Evolutionary conservation across 2,329 filamentous ascomycete species (phyloP).

Genomic region (Chaetomiaceae sp.): DNA sequence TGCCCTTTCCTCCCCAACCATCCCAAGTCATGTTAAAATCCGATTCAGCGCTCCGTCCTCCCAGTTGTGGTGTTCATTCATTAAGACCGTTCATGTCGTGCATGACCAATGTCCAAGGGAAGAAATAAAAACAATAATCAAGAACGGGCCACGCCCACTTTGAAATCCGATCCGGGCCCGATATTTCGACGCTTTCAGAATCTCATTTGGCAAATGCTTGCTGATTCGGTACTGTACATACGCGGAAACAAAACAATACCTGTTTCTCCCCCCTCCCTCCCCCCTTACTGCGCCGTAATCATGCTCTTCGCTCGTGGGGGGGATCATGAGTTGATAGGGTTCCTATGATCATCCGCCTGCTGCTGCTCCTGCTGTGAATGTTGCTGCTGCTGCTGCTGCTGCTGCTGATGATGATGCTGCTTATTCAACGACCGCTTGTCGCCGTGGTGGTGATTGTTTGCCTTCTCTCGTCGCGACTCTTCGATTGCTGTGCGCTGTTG

Average conservation of each 20-base stretch:
- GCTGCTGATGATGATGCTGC: constrained; percentile 27
- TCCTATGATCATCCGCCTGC: constrained; percentile 19
- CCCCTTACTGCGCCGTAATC: not conserved
- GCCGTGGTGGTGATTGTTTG: constrained; percentile 40
- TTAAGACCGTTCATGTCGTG: constrained; percentile 9
- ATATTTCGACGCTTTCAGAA: not conserved
- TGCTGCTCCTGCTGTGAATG: constrained; percentile 14
- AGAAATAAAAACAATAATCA: not conserved
- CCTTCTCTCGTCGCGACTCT: constrained; percentile 85
- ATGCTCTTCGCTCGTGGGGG: not conserved
- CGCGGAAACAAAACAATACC: not conserved
- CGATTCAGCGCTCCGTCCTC: constrained; percentile 9
- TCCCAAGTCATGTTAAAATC: not conserved
- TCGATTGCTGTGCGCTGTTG: constrained; percentile 86
- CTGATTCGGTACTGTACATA: constrained; percentile 20
- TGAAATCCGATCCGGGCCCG: not conserved
- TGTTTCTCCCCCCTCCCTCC: no score
- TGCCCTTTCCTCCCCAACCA: no score
- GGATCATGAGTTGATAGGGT: constrained; percentile 11
- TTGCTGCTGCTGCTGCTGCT: constrained; percentile 28
- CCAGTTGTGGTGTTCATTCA: constrained; percentile 5
- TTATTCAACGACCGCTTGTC: constrained; percentile 32
- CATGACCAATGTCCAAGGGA: constrained; percentile 8
- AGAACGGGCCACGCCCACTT: not conserved
- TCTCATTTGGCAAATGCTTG: constrained; percentile 14